Conservation (phyloP, 192 early-diverging fungal species). For the Umbelopsis isabellina region DNA sequence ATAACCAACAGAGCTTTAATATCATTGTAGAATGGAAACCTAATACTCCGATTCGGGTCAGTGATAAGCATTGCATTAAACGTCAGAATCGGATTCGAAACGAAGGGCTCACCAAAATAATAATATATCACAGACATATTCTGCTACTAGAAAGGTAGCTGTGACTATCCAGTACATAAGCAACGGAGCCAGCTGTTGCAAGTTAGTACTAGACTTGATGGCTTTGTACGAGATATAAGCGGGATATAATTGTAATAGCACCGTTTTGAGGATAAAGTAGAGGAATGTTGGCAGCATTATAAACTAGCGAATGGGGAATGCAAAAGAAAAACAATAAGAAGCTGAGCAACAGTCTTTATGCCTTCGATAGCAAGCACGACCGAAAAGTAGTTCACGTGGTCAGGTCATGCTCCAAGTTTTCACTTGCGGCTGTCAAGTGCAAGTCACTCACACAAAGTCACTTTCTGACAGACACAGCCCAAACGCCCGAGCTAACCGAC, state of each 20-base stretch:
- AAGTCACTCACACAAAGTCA: too few relatives aligned
- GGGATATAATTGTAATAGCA: slow-evolving; percentile 39
- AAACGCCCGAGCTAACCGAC: too few relatives aligned
- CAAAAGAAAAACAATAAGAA: not conserved
- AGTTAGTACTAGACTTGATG: slow-evolving; percentile 31
- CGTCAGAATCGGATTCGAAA: too few relatives aligned
- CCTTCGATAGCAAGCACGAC: not conserved
- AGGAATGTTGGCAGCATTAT: slow-evolving; percentile 22
- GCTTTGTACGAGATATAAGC: slow-evolving; percentile 43
- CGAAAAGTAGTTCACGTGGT: slow-evolving; percentile 9
- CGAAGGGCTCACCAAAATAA: slow-evolving; percentile 35
- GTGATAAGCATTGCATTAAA: not conserved
- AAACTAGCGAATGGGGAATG: not conserved
- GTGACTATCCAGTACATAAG: slow-evolving; percentile 42
- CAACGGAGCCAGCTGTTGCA: slow-evolving; percentile 28
- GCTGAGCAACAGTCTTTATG: not conserved
- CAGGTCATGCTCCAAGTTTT: slow-evolving; percentile 1
- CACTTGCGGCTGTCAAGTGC: slow-evolving; percentile 13
- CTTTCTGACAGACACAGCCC: too few relatives aligned
- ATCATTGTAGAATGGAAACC: slow-evolving; percentile 40
- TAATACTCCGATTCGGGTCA: not conserved
- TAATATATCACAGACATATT: slow-evolving; percentile 38
- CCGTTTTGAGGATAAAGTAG: slow-evolving; percentile 35
- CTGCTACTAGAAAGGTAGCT: slow-evolving; percentile 30
- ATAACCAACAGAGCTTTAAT: slow-evolving; percentile 31